Evolutionary conservation across 768 basidiomycete genomes (phyloP).

Genomic region (Leccinum subgranulosum): DNA sequence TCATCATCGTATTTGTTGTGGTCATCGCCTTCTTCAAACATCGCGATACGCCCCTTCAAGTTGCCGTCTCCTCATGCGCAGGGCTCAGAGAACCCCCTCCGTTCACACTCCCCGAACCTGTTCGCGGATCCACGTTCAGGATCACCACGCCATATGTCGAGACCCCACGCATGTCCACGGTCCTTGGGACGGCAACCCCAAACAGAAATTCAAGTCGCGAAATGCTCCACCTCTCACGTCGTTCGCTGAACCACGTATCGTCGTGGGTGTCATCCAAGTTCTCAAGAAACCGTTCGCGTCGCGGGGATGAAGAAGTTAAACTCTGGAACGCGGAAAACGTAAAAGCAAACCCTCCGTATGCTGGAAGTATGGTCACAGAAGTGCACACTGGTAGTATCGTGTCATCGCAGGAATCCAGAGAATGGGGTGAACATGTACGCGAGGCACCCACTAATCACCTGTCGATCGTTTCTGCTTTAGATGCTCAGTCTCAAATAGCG

Average conservation of each 20-base stretch:
- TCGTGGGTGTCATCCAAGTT: slow-evolving; percentile 38
- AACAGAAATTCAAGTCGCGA: slow-evolving; percentile 12
- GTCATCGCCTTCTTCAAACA: slow-evolving; percentile 39
- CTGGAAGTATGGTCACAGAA: neutral
- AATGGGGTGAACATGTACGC: slow-evolving; percentile 2
- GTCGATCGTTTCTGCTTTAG: slow-evolving; percentile 2
- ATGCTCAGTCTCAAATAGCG: slow-evolving; percentile 7
- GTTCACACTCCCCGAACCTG: slow-evolving; percentile 24
- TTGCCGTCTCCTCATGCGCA: neutral
- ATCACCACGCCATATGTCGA: slow-evolving; percentile 19
- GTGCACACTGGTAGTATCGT: neutral
- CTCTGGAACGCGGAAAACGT: slow-evolving; percentile 36
- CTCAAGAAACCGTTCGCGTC: slow-evolving; percentile 24
- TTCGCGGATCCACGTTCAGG: slow-evolving; percentile 26
- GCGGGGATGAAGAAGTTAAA: slow-evolving; percentile 26
- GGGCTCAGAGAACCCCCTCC: neutral
- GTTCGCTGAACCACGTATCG: slow-evolving; percentile 31
- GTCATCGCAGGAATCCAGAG: slow-evolving; percentile 7
- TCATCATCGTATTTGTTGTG: slow-evolving; percentile 57
- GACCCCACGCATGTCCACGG: slow-evolving; percentile 27
- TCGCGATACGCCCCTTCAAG: slow-evolving; percentile 2
- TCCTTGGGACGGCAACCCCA: slow-evolving; percentile 2
- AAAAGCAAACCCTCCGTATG: slow-evolving; percentile 9
- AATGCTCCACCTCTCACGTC: slow-evolving; percentile 12
- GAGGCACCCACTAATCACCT: slow-evolving; percentile 5